Conservation (phyloP, 306 rosid genomes). For the Medicago lupulina region DNA sequence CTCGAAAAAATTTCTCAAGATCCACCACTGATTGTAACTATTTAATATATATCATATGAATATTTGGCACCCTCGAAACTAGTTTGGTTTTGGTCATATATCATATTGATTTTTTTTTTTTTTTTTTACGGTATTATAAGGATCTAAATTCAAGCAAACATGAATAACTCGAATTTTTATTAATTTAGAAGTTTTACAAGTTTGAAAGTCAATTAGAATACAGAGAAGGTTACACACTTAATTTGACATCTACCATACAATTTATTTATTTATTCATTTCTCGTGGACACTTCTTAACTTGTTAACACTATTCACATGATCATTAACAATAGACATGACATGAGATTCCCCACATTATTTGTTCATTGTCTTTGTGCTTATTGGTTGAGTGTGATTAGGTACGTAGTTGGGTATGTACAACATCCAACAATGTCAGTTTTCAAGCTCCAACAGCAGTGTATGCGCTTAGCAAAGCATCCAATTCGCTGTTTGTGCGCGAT, state of each 20-base stretch:
- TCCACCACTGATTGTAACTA: too few relatives aligned
- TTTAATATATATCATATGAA: too few relatives aligned
- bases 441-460: slow-evolving; percentile 71
- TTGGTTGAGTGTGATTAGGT: neutral
- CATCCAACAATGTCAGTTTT: slow-evolving; percentile 17
- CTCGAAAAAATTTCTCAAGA: too few relatives aligned
- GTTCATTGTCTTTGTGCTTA: neutral
- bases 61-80: too few relatives aligned
- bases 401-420: slow-evolving; percentile 18
- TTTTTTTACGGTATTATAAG: too few relatives aligned
- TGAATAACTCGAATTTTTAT: neutral
- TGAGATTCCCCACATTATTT: neutral
- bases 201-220: neutral
- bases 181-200: neutral
- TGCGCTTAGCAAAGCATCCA: slow-evolving; percentile 54
- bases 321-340: neutral
- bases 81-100: too few relatives aligned
- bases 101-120: too few relatives aligned
- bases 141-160: neutral
- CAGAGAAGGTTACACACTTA: neutral
- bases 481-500: slow-evolving; percentile 57
- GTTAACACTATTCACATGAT: slow-evolving; percentile 39
- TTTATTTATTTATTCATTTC: slow-evolving; percentile 4
- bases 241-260: neutral
- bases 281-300: neutral